These are phyloP conservation scores for Candolleomyces efflorescens DNA, from an alignment of 768 basidiomycete species.

Conservation along the genomic window DNA sequence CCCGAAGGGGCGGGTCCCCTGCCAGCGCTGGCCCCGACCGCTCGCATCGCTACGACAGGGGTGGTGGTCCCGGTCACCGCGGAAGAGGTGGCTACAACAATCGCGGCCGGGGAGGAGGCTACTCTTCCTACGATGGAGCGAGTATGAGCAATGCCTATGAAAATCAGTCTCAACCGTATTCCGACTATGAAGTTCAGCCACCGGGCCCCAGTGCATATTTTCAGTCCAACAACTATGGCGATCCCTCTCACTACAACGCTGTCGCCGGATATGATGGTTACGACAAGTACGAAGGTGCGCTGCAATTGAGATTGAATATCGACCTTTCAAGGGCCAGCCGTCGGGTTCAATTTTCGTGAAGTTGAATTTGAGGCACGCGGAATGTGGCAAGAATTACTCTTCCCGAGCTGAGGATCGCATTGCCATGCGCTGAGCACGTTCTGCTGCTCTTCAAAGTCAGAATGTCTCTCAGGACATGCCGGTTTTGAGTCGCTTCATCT, in stretches of 20 bases:
- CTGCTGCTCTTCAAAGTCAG: conserved; percentile 2
- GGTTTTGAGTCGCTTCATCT: background rate
- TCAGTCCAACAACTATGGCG: conserved; percentile 59
- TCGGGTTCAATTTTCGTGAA: conserved; percentile 24
- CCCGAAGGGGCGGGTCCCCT: conserved; percentile 55
- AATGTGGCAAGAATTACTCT: conserved; percentile 31
- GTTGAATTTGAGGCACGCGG: conserved; percentile 46
- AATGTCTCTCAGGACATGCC: conserved; percentile 1
- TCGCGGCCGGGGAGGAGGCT: conserved; percentile 38
- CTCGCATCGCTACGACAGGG: conserved; percentile 60
- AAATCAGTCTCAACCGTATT: conserved; percentile 53
- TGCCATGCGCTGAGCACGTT: conserved; percentile 13
- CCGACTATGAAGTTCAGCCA: conserved; percentile 56
- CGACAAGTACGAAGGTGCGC: conserved; percentile 81
- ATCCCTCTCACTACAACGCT: conserved; percentile 49
- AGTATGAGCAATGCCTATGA: conserved; percentile 59
- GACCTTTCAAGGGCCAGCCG: conserved; percentile 39
- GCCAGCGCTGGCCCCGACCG: conserved; percentile 71
- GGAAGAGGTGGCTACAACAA: conserved; percentile 39
- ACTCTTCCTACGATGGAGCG: conserved; percentile 48
- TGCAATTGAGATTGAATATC: conserved; percentile 59
- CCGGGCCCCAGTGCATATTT: conserved; percentile 60
- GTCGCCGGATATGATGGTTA: conserved; percentile 58
- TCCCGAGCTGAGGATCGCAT: conserved; percentile 24
- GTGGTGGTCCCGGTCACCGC: conserved; percentile 42